Conservation (phyloP, 1,284 basidiomycete species). For the Laetiporus sulphureus region DNA sequence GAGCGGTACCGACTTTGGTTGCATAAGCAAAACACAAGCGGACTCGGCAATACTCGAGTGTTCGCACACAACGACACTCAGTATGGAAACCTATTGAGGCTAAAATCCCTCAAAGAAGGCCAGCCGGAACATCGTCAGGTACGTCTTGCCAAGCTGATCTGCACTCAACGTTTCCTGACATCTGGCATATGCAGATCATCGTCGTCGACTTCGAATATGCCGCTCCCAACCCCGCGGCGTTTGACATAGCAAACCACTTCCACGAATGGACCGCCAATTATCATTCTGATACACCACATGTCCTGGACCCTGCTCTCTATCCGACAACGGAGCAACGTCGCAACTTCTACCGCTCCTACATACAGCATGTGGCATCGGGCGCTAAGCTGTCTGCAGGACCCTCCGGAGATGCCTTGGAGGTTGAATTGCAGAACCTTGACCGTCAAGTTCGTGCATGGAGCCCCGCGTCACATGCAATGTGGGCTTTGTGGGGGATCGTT, state of each 20-base stretch:
- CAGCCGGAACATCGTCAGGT: constrained; percentile 66
- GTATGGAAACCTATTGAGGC: constrained; percentile 84
- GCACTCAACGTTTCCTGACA: constrained; percentile 1
- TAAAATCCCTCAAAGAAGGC: constrained; percentile 51
- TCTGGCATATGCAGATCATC: constrained; percentile 54
- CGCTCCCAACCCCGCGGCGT: constrained; percentile 81
- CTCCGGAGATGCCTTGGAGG: constrained; percentile 28
- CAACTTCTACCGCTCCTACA: constrained; percentile 83
- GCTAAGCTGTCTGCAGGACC: constrained; percentile 13
- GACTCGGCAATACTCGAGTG: constrained; percentile 56
- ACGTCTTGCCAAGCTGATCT: constrained; percentile 14
- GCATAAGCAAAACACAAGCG: constrained; percentile 47
- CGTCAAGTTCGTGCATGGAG: constrained; percentile 80
- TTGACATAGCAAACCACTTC: constrained; percentile 95
- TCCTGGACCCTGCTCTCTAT: constrained; percentile 65
- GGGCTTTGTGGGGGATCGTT: constrained; percentile 89
- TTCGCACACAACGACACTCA: constrained; percentile 92
- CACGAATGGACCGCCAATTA: constrained; percentile 95
- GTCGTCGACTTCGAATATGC: constrained; percentile 97
- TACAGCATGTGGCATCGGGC: constrained; percentile 38
- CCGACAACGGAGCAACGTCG: constrained; percentile 67
- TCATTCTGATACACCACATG: constrained; percentile 67
- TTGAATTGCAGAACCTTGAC: constrained; percentile 50
- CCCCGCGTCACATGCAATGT: constrained; percentile 83
- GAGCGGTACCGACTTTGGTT: constrained; percentile 65